Base-by-base conservation (phyloP, 106 monocot species). In the Iris macrosiphon region DNA sequence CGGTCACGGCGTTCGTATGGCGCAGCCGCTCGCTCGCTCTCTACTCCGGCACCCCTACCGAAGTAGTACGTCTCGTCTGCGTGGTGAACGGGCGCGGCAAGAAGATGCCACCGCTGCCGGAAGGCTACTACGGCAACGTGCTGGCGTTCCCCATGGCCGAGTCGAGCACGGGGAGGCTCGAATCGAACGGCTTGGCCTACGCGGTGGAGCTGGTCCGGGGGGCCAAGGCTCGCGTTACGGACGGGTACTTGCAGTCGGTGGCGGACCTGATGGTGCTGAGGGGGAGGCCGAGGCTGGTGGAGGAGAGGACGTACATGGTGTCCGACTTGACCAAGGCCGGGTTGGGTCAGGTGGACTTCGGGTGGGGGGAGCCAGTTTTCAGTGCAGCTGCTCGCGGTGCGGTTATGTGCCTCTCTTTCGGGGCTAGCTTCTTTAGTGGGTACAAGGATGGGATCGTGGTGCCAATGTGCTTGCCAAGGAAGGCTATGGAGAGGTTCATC, bases 121-220 rank as follows among this genome's bases (percentile, higher is more conserved):
- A 16, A 0, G 86, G 86, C 3, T 86, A 66, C 81, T 86, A 81
- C 32, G 86, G 86, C 4, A 86, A 86, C 47, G 76, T 74, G 2
- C 60, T 86, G 34, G 69, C 73, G 10, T 74, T 70, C 49, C 73
- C 77, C 10, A 63, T 54, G 19, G 86, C 77, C 10, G 42, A 71
- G 7, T 45, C 77, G 3, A 50, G 56, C 2, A 81, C 81, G 15
- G 51, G 65, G 10, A 55, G 55, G 40, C 73, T 86, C 3, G 45
- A 41, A 57, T 7, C 19, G 26, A 63, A 46, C 11, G 77, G 77
- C 10, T 19, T 86, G 19, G 62, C 35, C 10, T 71, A 81, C 63
- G 86, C 77, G n/a, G 8, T 86, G 42, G 64, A 74, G 45, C 59
- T 77, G 29, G 57, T 86, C n/a, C 57, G 31, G 62, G 29, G 43